Base-by-base conservation (phyloP, 768 basidiomycete species). In the Russula ochroleuca region DNA sequence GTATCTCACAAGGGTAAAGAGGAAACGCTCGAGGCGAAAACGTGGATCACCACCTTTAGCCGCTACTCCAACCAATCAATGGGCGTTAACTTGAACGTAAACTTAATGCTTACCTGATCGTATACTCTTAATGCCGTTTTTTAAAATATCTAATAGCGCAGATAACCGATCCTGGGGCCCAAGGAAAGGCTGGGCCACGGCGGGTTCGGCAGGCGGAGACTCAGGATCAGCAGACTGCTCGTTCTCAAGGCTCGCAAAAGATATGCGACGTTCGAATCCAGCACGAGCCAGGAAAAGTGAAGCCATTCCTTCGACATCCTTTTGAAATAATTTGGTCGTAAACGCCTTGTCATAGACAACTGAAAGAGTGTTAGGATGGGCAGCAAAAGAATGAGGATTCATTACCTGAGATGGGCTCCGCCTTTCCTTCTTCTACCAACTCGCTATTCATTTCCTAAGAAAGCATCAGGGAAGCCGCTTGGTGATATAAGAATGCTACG, bases 1-100 rank as follows among this genome's bases (percentile, higher is more conserved):
- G 85, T 87, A 62, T 59, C 49, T 62, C 70, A 96, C 95, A 54
- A 91, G 76, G 51, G 83, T 81, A 45, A 87, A 81, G 19, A 95
- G 78, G 71, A 86, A 92, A 69, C 89, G 94, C 72, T 99, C 95
- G 35, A 98, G 75, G 52, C 89, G 83, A 54, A 92, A 76, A 49
- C 85, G 83, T 2, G 86, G 78, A 73, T 98, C 96, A 2, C 93
- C 92, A 3, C 76, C 72, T 64, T 82, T 80, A 0, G 83, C 83
- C 35, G 81, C 88, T 90, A 66, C 31, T 49, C 33, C 49, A 58
- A 56, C 17, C 28, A 35, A 59, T 57, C 45, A 50, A 25, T 19
- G 37, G 28, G 11, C n/a, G 3, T 21, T 37, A 51, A 33, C 38
- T 45, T 41, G n/a, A 45, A 17, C 19, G 10, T 52, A 57, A 8